Conservation (phyloP, 2,329 filamentous ascomycete species). For the Pseudocercospora fuligena region DNA sequence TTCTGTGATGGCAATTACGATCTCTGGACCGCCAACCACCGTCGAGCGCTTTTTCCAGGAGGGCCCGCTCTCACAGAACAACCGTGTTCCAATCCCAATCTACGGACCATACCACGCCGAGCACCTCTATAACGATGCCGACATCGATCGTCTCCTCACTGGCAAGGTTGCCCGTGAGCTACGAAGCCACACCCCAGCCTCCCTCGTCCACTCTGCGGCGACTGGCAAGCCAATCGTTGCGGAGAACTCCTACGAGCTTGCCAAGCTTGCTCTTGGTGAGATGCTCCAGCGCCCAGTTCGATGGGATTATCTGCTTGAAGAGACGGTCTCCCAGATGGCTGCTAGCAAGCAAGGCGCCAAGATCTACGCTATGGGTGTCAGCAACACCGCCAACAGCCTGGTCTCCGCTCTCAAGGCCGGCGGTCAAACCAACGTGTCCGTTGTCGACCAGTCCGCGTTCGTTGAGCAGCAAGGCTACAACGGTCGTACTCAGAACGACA, state of each 20-base stretch:
- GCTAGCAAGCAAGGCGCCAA: constrained; percentile 48
- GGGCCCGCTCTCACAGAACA: constrained; percentile 54
- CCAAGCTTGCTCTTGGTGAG: constrained; percentile 50
- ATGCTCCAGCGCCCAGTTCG: constrained; percentile 54
- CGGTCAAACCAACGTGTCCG: constrained; percentile 49
- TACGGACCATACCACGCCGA: constrained; percentile 64
- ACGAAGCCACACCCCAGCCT: constrained; percentile 47
- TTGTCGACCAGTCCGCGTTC: constrained; percentile 54
- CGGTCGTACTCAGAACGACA: constrained; percentile 62
- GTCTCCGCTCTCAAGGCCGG: constrained; percentile 59
- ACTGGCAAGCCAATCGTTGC: constrained; percentile 53
- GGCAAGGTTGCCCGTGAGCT: constrained; percentile 47
- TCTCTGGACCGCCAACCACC: constrained; percentile 62
- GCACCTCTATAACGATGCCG: constrained; percentile 58
- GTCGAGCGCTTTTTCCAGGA: constrained; percentile 58
- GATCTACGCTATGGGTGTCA: constrained; percentile 57
- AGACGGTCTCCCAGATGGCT: constrained; percentile 54
- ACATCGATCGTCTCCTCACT: constrained; percentile 58
- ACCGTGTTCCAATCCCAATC: constrained; percentile 59
- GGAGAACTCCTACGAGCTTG: constrained; percentile 52
- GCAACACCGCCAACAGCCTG: constrained; percentile 61
- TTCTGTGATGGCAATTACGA: constrained; percentile 62
- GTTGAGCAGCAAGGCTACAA: constrained; percentile 37
- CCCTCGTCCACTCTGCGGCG: constrained; percentile 53
- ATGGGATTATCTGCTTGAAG: constrained; percentile 56